phyloP scores from a whole-genome alignment of 2,329 filamentous ascomycete species.

The Aspergillus bombycis region DNA sequence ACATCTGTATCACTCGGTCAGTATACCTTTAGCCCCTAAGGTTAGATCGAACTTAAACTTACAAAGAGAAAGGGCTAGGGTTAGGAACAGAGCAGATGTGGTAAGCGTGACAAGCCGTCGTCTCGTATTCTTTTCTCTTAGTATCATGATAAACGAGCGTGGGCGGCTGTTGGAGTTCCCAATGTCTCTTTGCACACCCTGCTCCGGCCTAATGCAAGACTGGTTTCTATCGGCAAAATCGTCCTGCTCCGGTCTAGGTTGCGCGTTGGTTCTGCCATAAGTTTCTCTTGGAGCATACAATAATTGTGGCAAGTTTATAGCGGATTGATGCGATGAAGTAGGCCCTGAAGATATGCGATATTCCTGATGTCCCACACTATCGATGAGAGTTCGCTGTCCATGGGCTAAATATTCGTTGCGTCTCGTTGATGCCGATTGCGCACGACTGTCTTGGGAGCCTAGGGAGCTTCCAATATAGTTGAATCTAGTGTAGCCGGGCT shows the following conservation, averaged over 20 bases:
- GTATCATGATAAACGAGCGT: conserved; percentile 43
- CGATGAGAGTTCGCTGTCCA: conserved; percentile 10
- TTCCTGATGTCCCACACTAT: conserved; percentile 13
- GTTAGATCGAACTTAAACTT: conserved; percentile 41
- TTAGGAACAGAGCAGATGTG: conserved; percentile 66
- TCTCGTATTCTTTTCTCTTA: conserved; percentile 58
- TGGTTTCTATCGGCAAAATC: conserved; percentile 1
- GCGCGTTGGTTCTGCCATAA: conserved; percentile 10
- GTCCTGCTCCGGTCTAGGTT: conserved; percentile 2
- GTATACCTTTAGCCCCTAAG: background rate
- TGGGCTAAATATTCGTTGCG: background rate
- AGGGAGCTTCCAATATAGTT: conserved; percentile 1
- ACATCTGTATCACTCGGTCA: conserved; percentile 60
- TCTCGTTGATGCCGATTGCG: background rate
- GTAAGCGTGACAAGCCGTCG: conserved; percentile 63
- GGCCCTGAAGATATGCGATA: conserved; percentile 4
- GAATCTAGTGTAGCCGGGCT: conserved; percentile 2
- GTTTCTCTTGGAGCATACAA: conserved; percentile 7
- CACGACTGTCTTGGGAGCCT: background rate
- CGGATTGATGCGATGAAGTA: conserved; percentile 3
- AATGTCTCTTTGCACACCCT: conserved; percentile 10
- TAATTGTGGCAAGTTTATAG: background rate
- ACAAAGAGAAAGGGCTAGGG: conserved; percentile 67
- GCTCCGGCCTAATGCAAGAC: background rate
- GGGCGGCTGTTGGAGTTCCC: conserved; percentile 6